Base-by-base conservation (phyloP, 2,329 filamentous ascomycete genomes). In the Alternaria triticina region DNA sequence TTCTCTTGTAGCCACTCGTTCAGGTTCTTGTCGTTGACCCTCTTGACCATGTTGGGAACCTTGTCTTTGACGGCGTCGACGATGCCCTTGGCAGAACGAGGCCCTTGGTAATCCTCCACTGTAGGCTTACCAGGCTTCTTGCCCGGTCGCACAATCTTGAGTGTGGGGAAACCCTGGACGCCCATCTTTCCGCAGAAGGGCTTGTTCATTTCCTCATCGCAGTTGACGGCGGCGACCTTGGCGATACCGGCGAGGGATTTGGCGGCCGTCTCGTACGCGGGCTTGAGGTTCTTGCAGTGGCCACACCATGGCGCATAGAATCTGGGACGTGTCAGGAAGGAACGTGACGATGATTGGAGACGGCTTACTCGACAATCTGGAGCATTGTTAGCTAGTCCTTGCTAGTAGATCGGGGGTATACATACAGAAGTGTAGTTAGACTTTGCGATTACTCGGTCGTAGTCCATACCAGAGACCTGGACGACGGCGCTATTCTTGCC, bases 221-320 rank as follows among this genome's bases (percentile, higher is more conserved):
- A 99, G 81, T 99, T 92, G 68, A 99, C 86, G 59, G 96, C 96
- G 51, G 93, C 96, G 45, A 99, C 95, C 75, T 97, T 96, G 73
- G 94, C 96, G 13, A 98, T 86, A 13, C 96, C 96, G n/a, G 91
- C 88, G 62, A 99, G 90, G 73, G 90, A 93, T 74, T 91, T 91
- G 72, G 96, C 96, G 2, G 90, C 94, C 81, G 97, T 97, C 81
- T 98, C 95, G 82, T 96, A 99, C 47, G 93, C 92, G 4, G 94
- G 95, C 83, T 97, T 94, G 75, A 99, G 90, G 82, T 91, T 97
- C 82, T 97, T 88, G 84, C 96, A 99, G 83, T 98, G 96, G 45
- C 95, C 96, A 76, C 96, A 98, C 95, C 95, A 98, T 23, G 95
- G 95, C 9, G 95, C 95, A 77, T 97, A 98, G 86, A 98, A 98